Evolutionary conservation across 495 filamentous ascomycete species (phyloP).

Genomic region (Aspergillus biplanus): DNA sequence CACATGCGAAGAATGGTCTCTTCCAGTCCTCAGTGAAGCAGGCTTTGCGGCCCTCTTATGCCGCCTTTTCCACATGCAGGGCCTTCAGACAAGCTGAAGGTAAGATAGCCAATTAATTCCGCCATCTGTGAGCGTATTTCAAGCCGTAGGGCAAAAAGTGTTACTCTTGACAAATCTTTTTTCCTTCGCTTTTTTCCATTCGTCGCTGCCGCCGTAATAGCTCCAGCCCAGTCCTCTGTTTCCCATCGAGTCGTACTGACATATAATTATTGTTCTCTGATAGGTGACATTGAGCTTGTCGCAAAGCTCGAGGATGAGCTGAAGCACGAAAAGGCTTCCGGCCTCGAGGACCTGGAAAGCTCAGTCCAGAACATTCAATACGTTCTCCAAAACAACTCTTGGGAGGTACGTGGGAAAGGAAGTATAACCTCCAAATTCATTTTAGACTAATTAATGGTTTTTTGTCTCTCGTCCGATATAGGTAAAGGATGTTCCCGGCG

Average conservation of each 20-base stretch:
- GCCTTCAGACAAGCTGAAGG: conserved; percentile 61
- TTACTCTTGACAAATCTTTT: not conserved
- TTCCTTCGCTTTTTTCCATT: not conserved
- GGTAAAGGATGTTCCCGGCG: conserved; percentile 76
- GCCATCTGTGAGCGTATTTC: not conserved
- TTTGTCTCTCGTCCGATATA: conserved; percentile 29
- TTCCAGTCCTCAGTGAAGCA: conserved; percentile 56
- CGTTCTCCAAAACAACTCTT: conserved; percentile 79
- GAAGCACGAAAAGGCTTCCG: conserved; percentile 50
- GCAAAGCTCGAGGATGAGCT: conserved; percentile 54
- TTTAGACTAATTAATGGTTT: not conserved
- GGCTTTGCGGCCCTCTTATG: conserved; percentile 56
- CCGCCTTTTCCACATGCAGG: conserved; percentile 75
- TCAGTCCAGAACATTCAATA: conserved; percentile 72
- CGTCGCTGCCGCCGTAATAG: too few species aligned
- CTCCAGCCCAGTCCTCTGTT: not conserved
- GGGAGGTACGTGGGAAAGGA: conserved; percentile 55
- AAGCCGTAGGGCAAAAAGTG: not conserved
- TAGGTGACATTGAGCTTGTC: conserved; percentile 52
- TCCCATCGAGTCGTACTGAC: conserved; percentile 2
- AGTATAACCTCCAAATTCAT: not conserved
- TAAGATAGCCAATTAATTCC: conserved; percentile 30
- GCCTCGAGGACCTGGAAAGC: conserved; percentile 44
- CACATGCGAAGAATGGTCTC: conserved; percentile 47
- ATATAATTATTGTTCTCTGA: not conserved